These are phyloP conservation scores for Fusarium neocosmosporiellum DNA, from an alignment of 2,329 filamentous ascomycete species.

Conservation along the genomic window DNA sequence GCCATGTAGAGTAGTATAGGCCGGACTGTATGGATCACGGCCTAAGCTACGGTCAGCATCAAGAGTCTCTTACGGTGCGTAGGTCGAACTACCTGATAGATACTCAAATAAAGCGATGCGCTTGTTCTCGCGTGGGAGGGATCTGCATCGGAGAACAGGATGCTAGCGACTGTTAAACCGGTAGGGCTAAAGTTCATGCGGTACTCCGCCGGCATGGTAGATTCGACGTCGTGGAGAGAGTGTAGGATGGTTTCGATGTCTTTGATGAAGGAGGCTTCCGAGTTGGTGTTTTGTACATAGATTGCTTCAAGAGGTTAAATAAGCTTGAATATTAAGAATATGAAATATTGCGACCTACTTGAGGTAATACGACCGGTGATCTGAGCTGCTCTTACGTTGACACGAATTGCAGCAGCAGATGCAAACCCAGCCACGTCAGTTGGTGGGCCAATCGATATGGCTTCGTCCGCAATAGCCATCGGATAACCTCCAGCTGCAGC, in stretches of 20 bases:
- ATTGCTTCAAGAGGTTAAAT: conserved; percentile 9
- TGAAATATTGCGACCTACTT: background rate
- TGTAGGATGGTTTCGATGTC: conserved; percentile 28
- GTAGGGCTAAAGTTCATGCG: conserved; percentile 10
- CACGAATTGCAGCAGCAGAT: conserved; percentile 22
- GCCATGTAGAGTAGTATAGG: conserved; percentile 30
- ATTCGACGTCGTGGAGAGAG: conserved; percentile 22
- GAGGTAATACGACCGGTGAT: conserved; percentile 29
- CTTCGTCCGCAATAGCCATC: conserved; percentile 19
- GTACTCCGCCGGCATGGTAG: conserved; percentile 22
- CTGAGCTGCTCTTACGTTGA: conserved; percentile 19
- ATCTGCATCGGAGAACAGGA: conserved; percentile 2
- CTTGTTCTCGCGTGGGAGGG: conserved; percentile 15
- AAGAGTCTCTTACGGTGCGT: no score
- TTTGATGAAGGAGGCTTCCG: conserved; percentile 19
- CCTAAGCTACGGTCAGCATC: background rate
- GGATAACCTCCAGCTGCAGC: conserved; percentile 26
- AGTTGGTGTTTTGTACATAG: conserved; percentile 20
- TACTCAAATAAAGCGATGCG: conserved; percentile 24
- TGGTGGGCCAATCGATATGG: conserved; percentile 20
- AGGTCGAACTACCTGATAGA: conserved; percentile 7
- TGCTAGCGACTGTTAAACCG: conserved; percentile 2
- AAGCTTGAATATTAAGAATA: background rate
- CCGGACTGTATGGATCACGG: conserved; percentile 22
- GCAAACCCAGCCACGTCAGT: conserved; percentile 17